Base-by-base conservation (phyloP, 805 yeast genomes). In the Scheffersomyces amazonensis region DNA sequence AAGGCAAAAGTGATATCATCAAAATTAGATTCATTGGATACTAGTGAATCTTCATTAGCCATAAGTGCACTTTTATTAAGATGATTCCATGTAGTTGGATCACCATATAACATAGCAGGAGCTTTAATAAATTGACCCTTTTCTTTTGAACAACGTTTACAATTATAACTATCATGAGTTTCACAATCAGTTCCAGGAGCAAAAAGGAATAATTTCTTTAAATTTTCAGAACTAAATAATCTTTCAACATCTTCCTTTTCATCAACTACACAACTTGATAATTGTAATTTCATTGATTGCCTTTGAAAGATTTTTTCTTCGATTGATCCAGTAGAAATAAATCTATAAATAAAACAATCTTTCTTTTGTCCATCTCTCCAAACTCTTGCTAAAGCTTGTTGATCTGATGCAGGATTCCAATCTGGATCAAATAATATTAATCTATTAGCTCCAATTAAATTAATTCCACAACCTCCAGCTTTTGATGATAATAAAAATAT, bases 351-450 rank as follows among this genome's bases (percentile, higher is more conserved):
- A 53, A 84, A 91, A 66, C 99, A 93, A 59, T 87, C 96, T 61
- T 91, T 93, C 71, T 87, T 91, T 56, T 91, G 99, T 0, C 99
- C 99, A 64, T 93, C 99, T 72, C 99, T 81, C 98, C 98, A 93
- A 4, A 93, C 96, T 60, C 99, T 77, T 0, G 98, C 98, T 44
- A 93, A 70, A 0, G 98, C 98, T 63, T 91, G 99, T 58, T 93
- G 98, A 56, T 91, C 99, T 1, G 96, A 83, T 0, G 99, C 98
- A 0, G 99, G 99, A 54, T 91, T 91, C 99, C 99, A 93, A 58
- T 93, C 99, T 0, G 82, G 82, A 57, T 93, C 99, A 55, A 93
- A 71, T 34, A 93, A 66, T 16, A 93, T 78, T 44, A 93, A 69
- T 45, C 99, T 73, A 49, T 93, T 93, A 2, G 98, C 99, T 10